Evolutionary conservation across 805 yeast species (phyloP).

Genomic region (Komagataella pastoris): DNA sequence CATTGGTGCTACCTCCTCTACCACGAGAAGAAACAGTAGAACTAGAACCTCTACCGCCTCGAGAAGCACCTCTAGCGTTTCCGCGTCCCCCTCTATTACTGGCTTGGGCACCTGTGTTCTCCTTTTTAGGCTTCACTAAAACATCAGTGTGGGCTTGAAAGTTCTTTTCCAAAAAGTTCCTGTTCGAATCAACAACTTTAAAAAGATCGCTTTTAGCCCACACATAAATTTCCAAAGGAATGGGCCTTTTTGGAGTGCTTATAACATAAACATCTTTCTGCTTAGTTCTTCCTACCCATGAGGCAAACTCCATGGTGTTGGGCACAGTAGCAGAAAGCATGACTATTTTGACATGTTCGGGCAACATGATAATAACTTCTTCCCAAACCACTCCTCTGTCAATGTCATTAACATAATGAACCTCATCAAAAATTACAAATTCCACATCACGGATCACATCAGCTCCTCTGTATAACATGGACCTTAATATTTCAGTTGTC

Average conservation of each 20-base stretch:
- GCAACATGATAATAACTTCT: conserved; percentile 94
- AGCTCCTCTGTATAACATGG: conserved; percentile 94
- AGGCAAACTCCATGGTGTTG: conserved; percentile 95
- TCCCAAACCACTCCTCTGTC: conserved; percentile 99
- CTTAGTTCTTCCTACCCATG: conserved; percentile 97
- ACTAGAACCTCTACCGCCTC: conserved; percentile 4
- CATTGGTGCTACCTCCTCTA: conserved; percentile 13
- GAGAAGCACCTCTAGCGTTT: conserved; percentile 11
- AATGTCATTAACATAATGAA: conserved; percentile 92
- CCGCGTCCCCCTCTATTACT: conserved; percentile 15
- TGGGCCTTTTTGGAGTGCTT: conserved; percentile 93
- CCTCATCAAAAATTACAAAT: conserved; percentile 95
- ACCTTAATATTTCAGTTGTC: conserved; percentile 94
- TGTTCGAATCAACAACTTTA: conserved; percentile 62
- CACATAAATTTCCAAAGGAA: conserved; percentile 76
- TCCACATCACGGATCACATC: conserved; percentile 95
- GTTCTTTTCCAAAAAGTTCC: conserved; percentile 54
- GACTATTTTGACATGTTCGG: conserved; percentile 89
- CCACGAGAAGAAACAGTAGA: conserved; percentile 11
- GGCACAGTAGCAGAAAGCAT: conserved; percentile 95
- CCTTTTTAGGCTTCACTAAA: conserved; percentile 28
- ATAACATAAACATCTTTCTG: conserved; percentile 93
- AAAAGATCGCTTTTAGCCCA: conserved; percentile 70
- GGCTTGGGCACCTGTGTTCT: conserved; percentile 22
- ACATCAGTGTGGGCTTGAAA: conserved; percentile 47